A percentile compares a stretch with the other conserved stretches of the same genome.
Conservation (phyloP, 2,329 filamentous ascomycete genomes). For the Truncatella angustata region DNA sequence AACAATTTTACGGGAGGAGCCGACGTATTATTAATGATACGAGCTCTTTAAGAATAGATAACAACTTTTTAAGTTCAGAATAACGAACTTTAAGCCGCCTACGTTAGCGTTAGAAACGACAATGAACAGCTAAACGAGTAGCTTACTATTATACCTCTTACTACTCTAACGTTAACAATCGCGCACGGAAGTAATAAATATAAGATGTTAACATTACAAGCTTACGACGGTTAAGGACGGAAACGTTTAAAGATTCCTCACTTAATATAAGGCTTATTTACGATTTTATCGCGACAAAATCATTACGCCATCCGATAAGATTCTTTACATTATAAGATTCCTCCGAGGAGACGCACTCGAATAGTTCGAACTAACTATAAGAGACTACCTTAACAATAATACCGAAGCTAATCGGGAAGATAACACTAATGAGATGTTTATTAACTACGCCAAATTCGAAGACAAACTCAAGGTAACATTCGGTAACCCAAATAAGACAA, state of each 20-base stretch:
- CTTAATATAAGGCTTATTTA: background rate
- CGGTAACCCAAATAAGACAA: background rate
- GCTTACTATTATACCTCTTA: background rate
- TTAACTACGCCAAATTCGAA: background rate
- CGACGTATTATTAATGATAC: background rate
- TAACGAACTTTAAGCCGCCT: background rate
- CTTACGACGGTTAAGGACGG: background rate
- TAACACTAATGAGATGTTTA: background rate
- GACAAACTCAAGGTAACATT: background rate
- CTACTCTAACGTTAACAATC: background rate
- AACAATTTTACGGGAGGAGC: background rate
- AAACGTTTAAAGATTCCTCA: background rate
- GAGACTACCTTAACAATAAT: background rate
- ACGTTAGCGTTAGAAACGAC: background rate
- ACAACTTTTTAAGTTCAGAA: background rate
- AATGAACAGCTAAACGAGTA: background rate
- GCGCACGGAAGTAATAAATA: background rate
- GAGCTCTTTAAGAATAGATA: background rate
- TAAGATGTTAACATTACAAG: background rate
- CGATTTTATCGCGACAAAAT: background rate
- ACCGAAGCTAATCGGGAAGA: background rate
- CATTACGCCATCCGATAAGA: background rate
- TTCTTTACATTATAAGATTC: background rate
- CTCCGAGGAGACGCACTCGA: background rate
- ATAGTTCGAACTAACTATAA: background rate